Conservation (phyloP, 2,329 filamentous ascomycete genomes). For the Ploettnerulaceae sp. region DNA sequence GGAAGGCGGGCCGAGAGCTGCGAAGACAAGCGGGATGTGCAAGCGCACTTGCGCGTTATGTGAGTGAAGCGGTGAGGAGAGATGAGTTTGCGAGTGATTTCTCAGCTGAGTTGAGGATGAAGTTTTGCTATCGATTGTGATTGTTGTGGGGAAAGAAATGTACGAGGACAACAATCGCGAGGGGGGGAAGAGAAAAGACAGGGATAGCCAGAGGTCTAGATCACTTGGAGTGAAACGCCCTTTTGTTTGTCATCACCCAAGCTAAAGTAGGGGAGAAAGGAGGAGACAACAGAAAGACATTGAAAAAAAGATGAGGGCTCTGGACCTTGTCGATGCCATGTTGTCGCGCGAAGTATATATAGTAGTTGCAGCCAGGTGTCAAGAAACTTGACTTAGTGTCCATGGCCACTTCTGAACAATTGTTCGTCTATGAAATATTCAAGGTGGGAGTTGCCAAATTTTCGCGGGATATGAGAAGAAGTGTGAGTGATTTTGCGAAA, state of each 20-base stretch:
- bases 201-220: background rate
- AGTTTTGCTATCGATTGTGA: conserved; percentile 8
- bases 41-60: background rate
- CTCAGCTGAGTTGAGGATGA: background rate
- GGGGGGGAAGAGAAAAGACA: background rate
- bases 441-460: background rate
- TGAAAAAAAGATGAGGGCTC: conserved; percentile 4
- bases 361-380: conserved; percentile 12
- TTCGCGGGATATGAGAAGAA: background rate
- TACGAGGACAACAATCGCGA: conserved; percentile 3
- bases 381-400: conserved; percentile 9
- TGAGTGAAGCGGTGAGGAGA: background rate
- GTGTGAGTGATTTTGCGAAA: conserved; percentile 18
- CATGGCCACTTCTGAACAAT: conserved; percentile 2
- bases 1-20: conserved; percentile 8
- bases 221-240: conserved; percentile 13
- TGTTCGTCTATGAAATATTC: conserved; percentile 1
- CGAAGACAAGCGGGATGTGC: background rate
- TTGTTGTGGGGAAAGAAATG: background rate
- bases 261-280: background rate
- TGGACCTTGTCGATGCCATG: conserved; percentile 4
- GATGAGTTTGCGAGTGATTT: background rate
- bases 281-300: background rate
- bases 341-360: background rate
- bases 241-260: background rate